Base-by-base conservation (phyloP, 305 asterid species). In the Euphrasia arctica region DNA sequence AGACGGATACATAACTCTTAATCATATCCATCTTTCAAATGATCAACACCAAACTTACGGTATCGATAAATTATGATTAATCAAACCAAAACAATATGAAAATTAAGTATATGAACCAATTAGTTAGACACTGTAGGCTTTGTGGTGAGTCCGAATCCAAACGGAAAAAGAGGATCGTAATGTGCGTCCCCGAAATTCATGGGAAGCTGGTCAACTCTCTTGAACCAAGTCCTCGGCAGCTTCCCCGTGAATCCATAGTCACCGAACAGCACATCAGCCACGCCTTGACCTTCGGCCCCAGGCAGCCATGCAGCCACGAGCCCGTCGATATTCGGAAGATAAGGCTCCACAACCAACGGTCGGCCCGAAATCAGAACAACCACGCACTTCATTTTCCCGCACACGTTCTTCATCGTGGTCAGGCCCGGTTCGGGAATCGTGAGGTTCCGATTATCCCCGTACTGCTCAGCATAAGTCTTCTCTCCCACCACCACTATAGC, bases 271-370 rank as follows among this genome's bases (percentile, higher is more conserved):
- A 64, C 74, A 55, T 75, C 80, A 9, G 77, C 71, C 25, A 75
- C 72, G 0, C 77, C 80, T 54, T 75, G 69, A 5, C 77, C 80
- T 56, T 75, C 80, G 6, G 59, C 58, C 4, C 80, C 80, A 0
- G 77, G 77, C 27, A 71, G 49, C 80, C 80, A 75, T 4, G 77
- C 80, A 0, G 80, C 80, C 4, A 75, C 74, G 3, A 75, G 63
- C 0, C 72, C 71, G 2, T 71, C 77, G 7, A 75, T 64, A n/a
- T 15, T 15, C 1, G 74, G n/a, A 58, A 75, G 67, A 22, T 75
- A 70, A 0, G 75, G 79, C 60, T 75, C 64, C 0, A 74, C 39
- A 8, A 70, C 75, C 0, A 70, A 27, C 0, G 79, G 75, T 3
- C 79, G 54, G 1, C 80, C 80, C 0, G 69, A 63, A 0, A 75